These are phyloP conservation scores for Hirsutella minnesotensis DNA, from an alignment of 2,329 filamentous ascomycete species.

Conservation along the genomic window DNA sequence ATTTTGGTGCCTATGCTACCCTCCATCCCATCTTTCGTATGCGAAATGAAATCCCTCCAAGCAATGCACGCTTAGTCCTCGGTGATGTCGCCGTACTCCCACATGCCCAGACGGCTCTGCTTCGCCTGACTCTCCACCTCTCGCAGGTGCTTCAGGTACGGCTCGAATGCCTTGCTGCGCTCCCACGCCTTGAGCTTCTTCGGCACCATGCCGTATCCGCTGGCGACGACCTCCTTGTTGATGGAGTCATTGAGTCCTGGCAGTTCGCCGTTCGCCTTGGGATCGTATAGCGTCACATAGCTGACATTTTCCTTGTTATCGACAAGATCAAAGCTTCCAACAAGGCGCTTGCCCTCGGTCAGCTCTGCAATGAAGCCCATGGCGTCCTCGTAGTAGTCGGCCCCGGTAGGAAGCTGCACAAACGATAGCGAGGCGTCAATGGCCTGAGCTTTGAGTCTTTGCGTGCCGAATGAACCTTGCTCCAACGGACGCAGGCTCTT, in stretches of 20 bases:
- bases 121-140: conserved; percentile 71
- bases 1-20: no score
- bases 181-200: conserved; percentile 90
- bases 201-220: conserved; percentile 83
- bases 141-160: conserved; percentile 60
- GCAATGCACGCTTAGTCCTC: conserved; percentile 52
- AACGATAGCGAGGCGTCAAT: conserved; percentile 79
- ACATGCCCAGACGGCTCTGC: conserved; percentile 72
- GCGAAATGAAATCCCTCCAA: no score
- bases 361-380: conserved; percentile 63
- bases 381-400: conserved; percentile 75
- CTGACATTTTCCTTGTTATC: conserved; percentile 68
- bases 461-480: conserved; percentile 63
- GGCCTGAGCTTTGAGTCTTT: conserved; percentile 80
- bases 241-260: conserved; percentile 61
- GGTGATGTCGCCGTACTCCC: conserved; percentile 96
- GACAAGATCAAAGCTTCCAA: conserved; percentile 82
- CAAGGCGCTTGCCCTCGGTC: conserved; percentile 64
- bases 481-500: conserved; percentile 68
- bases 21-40: no score
- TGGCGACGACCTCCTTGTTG: conserved; percentile 75
- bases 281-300: conserved; percentile 82
- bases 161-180: conserved; percentile 53
- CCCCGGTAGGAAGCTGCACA: conserved; percentile 70
- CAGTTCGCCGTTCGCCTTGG: conserved; percentile 44